Evolutionary conservation across 345 rosid genomes (phyloP).

Genomic region (Triadica sebifera): DNA sequence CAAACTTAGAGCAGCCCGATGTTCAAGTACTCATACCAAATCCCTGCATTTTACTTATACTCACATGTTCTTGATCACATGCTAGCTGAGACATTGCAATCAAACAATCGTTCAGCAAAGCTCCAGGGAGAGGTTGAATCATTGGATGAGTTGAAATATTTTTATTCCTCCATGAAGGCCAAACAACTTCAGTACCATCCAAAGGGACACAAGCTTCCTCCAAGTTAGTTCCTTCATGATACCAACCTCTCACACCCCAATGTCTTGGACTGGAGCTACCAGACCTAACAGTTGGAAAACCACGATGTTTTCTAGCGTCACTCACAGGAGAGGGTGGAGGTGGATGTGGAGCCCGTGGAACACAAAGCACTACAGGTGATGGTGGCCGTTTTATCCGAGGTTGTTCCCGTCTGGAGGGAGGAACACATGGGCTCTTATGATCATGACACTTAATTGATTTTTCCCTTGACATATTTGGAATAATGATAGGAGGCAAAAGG

Average conservation of each 20-base stretch:
- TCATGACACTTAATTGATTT: slow-evolving; percentile 65
- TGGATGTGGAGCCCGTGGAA: slow-evolving; percentile 88
- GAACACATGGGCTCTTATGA: slow-evolving; percentile 76
- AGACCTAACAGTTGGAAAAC: slow-evolving; percentile 93
- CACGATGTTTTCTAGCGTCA: slow-evolving; percentile 79
- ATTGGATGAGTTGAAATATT: slow-evolving; percentile 67
- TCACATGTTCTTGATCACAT: slow-evolving; percentile 94
- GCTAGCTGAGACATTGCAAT: slow-evolving; percentile 87
- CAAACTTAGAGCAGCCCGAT: background rate
- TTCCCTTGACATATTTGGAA: slow-evolving; percentile 72
- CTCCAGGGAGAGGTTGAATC: slow-evolving; percentile 85
- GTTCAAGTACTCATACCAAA: background rate
- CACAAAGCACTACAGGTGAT: slow-evolving; percentile 95
- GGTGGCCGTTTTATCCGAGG: slow-evolving; percentile 94
- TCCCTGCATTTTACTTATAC: slow-evolving; percentile 11
- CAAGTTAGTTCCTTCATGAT: slow-evolving; percentile 61
- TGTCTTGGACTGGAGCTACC: slow-evolving; percentile 99
- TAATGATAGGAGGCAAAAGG: slow-evolving; percentile 83
- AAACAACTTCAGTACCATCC: slow-evolving; percentile 90
- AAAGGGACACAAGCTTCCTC: slow-evolving; percentile 66
- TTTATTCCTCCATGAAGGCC: slow-evolving; percentile 93
- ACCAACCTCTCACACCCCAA: slow-evolving; percentile 92
- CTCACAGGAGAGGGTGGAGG: slow-evolving; percentile 96
- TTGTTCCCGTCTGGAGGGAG: slow-evolving; percentile 69
- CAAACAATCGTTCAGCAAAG: slow-evolving; percentile 76